A percentile compares a stretch with the other conserved stretches of the same genome.
Conservation (phyloP, 805 yeast genomes). For the Suhomyces vadensis region DNA sequence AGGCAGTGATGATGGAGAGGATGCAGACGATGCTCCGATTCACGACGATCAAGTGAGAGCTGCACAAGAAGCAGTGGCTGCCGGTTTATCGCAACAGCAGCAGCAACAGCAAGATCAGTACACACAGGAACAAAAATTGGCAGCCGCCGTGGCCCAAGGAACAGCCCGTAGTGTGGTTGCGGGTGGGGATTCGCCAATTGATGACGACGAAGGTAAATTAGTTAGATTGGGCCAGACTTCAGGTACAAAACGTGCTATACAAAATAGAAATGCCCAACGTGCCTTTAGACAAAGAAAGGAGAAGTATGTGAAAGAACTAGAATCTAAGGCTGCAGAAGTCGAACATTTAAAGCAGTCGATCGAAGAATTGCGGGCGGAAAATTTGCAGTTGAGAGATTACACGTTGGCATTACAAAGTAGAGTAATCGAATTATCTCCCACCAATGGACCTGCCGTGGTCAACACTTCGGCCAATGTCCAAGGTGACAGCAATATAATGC, state of each 20-base stretch:
- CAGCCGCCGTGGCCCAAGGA: conserved; percentile 6
- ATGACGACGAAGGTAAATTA: conserved; percentile 10
- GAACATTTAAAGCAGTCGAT: conserved; percentile 63
- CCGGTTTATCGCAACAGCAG: conserved; percentile 5
- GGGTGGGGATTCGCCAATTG: conserved; percentile 2
- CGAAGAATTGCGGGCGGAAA: conserved; percentile 68
- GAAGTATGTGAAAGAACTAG: conserved; percentile 76
- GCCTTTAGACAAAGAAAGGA: conserved; percentile 89
- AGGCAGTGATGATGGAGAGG: conserved; percentile 5
- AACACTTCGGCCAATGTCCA: background rate
- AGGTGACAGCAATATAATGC: conserved; percentile 7
- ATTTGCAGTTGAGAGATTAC: conserved; percentile 69
- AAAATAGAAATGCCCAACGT: conserved; percentile 87
- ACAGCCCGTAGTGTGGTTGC: background rate
- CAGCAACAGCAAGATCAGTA: conserved; percentile 6
- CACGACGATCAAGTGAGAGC: conserved; percentile 12
- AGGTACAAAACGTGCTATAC: conserved; percentile 83
- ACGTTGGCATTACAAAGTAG: conserved; percentile 68
- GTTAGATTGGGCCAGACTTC: conserved; percentile 46
- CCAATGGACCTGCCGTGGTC: conserved; percentile 1
- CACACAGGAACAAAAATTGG: conserved; percentile 6
- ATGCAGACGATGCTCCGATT: conserved; percentile 5
- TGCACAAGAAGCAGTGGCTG: conserved; percentile 11
- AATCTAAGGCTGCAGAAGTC: conserved; percentile 63
- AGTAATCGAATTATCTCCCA: conserved; percentile 49